Conservation (phyloP, 2,329 filamentous ascomycete genomes). For the Ophiostoma perfectum region DNA sequence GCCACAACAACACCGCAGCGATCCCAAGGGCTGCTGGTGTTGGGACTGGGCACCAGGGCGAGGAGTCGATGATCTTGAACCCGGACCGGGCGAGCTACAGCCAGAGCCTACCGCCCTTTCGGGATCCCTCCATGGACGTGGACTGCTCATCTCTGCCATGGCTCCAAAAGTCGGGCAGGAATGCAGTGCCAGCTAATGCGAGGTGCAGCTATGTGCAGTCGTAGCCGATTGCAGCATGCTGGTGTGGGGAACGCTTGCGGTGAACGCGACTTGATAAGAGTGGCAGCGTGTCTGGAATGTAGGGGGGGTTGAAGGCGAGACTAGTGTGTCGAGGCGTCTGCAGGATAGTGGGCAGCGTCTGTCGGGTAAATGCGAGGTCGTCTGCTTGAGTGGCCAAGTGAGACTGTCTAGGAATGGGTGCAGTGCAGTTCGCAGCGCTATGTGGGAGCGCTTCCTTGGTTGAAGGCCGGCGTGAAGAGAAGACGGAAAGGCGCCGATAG, state of each 20-base stretch:
- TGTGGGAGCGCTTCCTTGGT: no score
- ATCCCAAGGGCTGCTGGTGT: conserved; percentile 28
- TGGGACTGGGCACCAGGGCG: not conserved
- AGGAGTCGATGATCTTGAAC: conserved; percentile 7
- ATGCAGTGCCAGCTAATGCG: conserved; percentile 17
- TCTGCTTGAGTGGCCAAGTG: not conserved
- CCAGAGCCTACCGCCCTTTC: conserved; percentile 9
- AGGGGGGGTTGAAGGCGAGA: conserved; percentile 10
- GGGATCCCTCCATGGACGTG: conserved; percentile 13
- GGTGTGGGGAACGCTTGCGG: conserved; percentile 6
- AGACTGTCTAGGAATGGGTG: not conserved
- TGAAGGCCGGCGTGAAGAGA: not conserved
- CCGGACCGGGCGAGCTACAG: conserved; percentile 4
- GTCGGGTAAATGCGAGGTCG: not conserved
- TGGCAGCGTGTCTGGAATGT: conserved; percentile 18
- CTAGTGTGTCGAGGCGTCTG: not conserved
- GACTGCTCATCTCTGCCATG: conserved; percentile 22
- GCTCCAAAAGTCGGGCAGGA: conserved; percentile 16
- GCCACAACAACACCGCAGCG: conserved; percentile 76
- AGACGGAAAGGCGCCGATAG: not conserved
- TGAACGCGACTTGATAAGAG: not conserved
- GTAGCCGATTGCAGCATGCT: conserved; percentile 19
- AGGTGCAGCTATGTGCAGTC: conserved; percentile 6
- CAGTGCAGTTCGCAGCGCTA: not conserved
- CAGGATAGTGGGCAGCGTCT: not conserved